phyloP scores from a whole-genome alignment of 371 early-diverging fungal species.

The Catenaria anguillulae region DNA sequence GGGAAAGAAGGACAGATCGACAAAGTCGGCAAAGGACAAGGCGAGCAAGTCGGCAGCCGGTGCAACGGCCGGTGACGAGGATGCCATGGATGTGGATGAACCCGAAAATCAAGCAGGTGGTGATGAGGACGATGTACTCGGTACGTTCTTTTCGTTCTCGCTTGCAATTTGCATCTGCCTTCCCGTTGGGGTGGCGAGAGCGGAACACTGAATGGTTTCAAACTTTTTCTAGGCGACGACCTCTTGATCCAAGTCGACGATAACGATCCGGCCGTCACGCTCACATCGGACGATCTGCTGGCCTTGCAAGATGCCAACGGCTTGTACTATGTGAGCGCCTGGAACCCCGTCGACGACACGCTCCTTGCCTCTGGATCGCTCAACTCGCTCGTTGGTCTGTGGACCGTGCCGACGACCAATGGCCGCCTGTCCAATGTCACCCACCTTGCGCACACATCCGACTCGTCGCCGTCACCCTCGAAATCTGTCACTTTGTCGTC shows the following conservation, averaged over 20 bases:
- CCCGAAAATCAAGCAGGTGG: constrained; percentile 1
- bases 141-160: too few species aligned
- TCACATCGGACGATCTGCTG: neutral
- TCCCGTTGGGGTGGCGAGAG: too few species aligned
- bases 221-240: neutral
- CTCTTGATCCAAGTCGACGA: neutral
- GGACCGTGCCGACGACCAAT: neutral
- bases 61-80: neutral
- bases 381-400: neutral
- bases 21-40: constrained; percentile 7
- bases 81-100: constrained; percentile 3
- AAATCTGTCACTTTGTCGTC: neutral
- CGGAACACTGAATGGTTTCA: too few species aligned
- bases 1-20: neutral
- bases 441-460: neutral
- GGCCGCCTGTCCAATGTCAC: neutral
- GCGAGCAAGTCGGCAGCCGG: neutral
- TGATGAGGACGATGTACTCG: too few species aligned
- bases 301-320: neutral
- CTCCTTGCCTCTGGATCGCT: neutral
- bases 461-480: neutral
- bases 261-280: neutral
- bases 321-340: neutral
- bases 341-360: neutral
- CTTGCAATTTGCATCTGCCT: too few species aligned